Evolutionary conservation across 257 asterid species (phyloP).

Genomic region (Plantago elongata): DNA sequence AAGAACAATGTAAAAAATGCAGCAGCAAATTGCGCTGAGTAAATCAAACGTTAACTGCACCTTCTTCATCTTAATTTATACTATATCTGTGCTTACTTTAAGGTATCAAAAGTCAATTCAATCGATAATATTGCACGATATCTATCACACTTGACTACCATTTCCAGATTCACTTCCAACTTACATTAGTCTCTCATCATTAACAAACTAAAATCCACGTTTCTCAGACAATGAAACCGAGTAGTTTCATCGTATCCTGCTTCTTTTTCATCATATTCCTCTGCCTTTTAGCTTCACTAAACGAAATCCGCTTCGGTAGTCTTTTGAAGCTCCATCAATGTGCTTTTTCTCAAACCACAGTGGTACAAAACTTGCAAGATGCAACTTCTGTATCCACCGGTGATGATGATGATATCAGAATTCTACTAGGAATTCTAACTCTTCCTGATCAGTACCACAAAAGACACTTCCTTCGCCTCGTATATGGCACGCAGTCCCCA

Average conservation of each 20-base stretch:
- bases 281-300: slow-evolving; percentile 60
- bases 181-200: slow-evolving; percentile 9
- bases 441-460: slow-evolving; percentile 87
- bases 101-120: too few relatives aligned
- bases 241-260: slow-evolving; percentile 41
- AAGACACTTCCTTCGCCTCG: slow-evolving; percentile 78
- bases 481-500: slow-evolving; percentile 69
- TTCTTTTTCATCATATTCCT: slow-evolving; percentile 62
- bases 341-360: slow-evolving; percentile 29
- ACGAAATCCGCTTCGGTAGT: slow-evolving; percentile 50
- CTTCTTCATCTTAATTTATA: too few relatives aligned
- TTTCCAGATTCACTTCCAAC: slow-evolving; percentile 17
- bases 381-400: slow-evolving; percentile 8
- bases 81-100: too few relatives aligned
- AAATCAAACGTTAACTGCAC: too few relatives aligned
- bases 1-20: too few relatives aligned
- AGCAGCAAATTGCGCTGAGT: too few relatives aligned
- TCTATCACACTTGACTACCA: background rate
- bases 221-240: slow-evolving; percentile 37
- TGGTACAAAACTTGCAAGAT: background rate
- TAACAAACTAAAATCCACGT: slow-evolving; percentile 14
- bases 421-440: slow-evolving; percentile 69
- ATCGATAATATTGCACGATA: too few relatives aligned
- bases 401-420: slow-evolving; percentile 38
- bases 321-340: slow-evolving; percentile 46